Base-by-base conservation (phyloP, 805 yeast species). In the Komagataella pastoris region DNA sequence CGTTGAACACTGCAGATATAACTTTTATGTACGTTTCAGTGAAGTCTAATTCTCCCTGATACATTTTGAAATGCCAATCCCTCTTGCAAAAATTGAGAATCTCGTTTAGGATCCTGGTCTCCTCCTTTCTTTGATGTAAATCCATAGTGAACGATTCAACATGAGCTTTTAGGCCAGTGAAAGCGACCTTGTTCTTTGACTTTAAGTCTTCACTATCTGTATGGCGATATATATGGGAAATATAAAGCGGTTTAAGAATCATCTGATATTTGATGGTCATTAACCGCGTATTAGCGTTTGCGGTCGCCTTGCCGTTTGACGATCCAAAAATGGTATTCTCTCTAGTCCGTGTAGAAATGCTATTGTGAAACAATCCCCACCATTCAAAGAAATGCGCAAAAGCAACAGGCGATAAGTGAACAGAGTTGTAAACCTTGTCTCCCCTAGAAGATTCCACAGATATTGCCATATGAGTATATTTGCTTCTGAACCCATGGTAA, bases 361-460 rank as follows among this genome's bases (percentile, higher is more conserved):
- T 82, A 24, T 90, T 83, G n/a, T 83, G 76, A 65, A 91, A 91
- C 57, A 86, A 75, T 40, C 68, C 66, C 96, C 97, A 90, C 98
- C 98, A 93, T 3, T 65, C 61, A 59, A 80, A 81, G 68, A 93
- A 89, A 54, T 81, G 85, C 6, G 68, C 62, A 57, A 91, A 72
- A 0, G 82, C 75, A 3, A 70, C 70, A 1, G 97, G 96, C 2
- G 89, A 74, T 50, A 91, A 66, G 61, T 90, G 95, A 47, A 86
- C 74, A 1, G 90, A 72, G 65, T 90, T 91, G 58, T 81, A 81
- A 7, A 79, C 64, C 4, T 24, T 17, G 1, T 52, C 47, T 5
- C 45, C 24, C 8, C 23, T 48, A 4, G 54, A 50, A 30, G 40
- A 30, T 14, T 30, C 40, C 40, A 85, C 69, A 0, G 79, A 67